Evolutionary conservation across 2,329 filamentous ascomycete genomes (phyloP).

Genomic region (Penicillium occitanis): DNA sequence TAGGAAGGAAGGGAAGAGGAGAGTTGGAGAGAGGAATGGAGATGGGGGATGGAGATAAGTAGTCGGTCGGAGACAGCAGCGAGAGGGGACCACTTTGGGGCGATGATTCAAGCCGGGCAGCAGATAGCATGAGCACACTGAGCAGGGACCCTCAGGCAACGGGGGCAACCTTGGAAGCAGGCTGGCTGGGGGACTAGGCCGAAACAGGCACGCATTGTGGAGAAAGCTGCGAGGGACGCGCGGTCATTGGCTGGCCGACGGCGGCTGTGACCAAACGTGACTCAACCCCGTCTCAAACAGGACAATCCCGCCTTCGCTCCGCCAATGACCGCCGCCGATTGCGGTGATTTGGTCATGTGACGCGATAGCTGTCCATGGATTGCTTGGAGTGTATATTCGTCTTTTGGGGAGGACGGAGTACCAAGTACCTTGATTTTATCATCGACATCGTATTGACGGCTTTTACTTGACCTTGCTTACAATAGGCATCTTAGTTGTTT

Average conservation of each 20-base stretch:
- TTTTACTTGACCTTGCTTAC: neutral
- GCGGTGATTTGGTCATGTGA: neutral
- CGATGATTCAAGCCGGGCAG: slow-evolving; percentile 27
- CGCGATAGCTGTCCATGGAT: slow-evolving; percentile 2
- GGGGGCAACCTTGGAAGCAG: slow-evolving; percentile 10
- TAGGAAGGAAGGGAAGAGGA: slow-evolving; percentile 23
- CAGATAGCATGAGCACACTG: slow-evolving; percentile 18
- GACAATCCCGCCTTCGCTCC: neutral
- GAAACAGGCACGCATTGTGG: neutral
- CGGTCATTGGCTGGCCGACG: neutral
- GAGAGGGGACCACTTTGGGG: neutral
- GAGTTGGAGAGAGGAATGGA: slow-evolving; percentile 30
- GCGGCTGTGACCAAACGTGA: slow-evolving; percentile 12
- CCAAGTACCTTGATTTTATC: neutral
- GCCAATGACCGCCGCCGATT: neutral
- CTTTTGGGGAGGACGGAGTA: neutral
- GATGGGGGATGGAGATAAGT: slow-evolving; percentile 26
- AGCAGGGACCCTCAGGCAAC: slow-evolving; percentile 4
- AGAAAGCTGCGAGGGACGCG: neutral
- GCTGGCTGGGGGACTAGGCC: slow-evolving; percentile 1
- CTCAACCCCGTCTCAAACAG: slow-evolving; percentile 7
- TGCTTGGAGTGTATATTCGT: neutral
- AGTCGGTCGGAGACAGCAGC: neutral
- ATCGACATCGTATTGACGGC: neutral
- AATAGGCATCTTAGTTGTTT: neutral